phyloP scores from a whole-genome alignment of 2,329 filamentous ascomycete species.

The Xylaria sp. region DNA sequence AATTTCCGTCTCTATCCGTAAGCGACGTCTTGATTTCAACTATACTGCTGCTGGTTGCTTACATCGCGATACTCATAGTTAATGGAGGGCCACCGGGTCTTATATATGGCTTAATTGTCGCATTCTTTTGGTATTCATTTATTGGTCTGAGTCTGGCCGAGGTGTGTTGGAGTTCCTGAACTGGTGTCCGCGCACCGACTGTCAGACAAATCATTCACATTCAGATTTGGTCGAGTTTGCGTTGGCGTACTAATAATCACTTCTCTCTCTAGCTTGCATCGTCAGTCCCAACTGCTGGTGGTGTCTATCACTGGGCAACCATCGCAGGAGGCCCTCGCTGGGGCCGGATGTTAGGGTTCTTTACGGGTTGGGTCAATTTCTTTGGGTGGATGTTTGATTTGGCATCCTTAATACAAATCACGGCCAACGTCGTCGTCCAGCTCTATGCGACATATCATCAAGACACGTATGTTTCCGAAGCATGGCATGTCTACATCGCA shows the following conservation, averaged over 20 bases:
- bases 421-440: constrained; percentile 68
- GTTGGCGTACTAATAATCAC: constrained; percentile 36
- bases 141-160: constrained; percentile 57
- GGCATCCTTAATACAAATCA: constrained; percentile 68
- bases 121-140: constrained; percentile 57
- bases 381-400: constrained; percentile 72
- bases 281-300: constrained; percentile 68
- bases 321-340: constrained; percentile 66
- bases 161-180: constrained; percentile 46
- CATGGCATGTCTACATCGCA: constrained; percentile 70
- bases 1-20: constrained; percentile 64
- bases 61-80: constrained; percentile 44
- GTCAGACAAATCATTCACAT: neutral
- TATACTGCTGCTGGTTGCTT: constrained; percentile 17
- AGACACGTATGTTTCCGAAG: constrained; percentile 58
- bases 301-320: constrained; percentile 71
- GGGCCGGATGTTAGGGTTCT: constrained; percentile 63
- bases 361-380: constrained; percentile 63
- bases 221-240: no score
- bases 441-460: constrained; percentile 71
- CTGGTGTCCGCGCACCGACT: neutral
- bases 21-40: constrained; percentile 34
- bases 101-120: constrained; percentile 57
- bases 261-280: constrained; percentile 62
- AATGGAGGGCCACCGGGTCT: constrained; percentile 57